Evolutionary conservation across 2,329 filamentous ascomycete genomes (phyloP).

Genomic region (Fonsecaea pedrosoi): DNA sequence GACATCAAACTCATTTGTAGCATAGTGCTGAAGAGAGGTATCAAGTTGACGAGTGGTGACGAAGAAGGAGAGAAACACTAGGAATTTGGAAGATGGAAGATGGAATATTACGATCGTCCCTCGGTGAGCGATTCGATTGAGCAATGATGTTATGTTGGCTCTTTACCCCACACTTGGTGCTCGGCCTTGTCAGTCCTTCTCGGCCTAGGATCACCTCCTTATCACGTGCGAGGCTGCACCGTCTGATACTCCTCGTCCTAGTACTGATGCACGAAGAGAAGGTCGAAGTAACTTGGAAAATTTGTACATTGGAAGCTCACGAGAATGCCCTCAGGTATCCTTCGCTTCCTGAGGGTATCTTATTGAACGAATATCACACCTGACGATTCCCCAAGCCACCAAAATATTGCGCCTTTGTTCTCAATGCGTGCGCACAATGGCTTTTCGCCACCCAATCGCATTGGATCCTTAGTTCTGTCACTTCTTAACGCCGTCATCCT

Average conservation of each 20-base stretch:
- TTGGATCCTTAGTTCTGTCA: slow-evolving; percentile 2
- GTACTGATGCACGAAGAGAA: not conserved
- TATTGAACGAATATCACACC: slow-evolving; percentile 9
- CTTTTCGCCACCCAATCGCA: not conserved
- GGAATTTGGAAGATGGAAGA: not conserved
- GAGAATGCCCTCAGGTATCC: slow-evolving; percentile 8
- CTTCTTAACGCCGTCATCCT: slow-evolving; percentile 21
- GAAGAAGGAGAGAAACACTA: not conserved
- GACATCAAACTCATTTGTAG: slow-evolving; percentile 1
- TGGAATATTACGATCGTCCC: slow-evolving; percentile 3
- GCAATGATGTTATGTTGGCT: slow-evolving; percentile 20
- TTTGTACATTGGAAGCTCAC: slow-evolving; percentile 16
- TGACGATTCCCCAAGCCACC: not conserved
- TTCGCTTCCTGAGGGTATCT: slow-evolving; percentile 25
- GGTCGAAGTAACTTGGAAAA: not conserved
- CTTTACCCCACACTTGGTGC: slow-evolving; percentile 26
- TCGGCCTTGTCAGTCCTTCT: not conserved
- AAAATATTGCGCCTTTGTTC: not conserved
- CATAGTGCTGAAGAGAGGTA: slow-evolving; percentile 12
- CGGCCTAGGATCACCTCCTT: not conserved
- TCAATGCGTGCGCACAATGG: not conserved
- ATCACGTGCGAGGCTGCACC: not conserved
- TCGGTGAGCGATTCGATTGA: slow-evolving; percentile 12
- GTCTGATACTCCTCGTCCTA: not conserved
- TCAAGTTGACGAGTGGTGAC: not conserved